Evolutionary conservation across 805 yeast genomes (phyloP), one percentile per base, ranked within the genome.

Genomic region (Cyberlindnera mrakii): DNA sequence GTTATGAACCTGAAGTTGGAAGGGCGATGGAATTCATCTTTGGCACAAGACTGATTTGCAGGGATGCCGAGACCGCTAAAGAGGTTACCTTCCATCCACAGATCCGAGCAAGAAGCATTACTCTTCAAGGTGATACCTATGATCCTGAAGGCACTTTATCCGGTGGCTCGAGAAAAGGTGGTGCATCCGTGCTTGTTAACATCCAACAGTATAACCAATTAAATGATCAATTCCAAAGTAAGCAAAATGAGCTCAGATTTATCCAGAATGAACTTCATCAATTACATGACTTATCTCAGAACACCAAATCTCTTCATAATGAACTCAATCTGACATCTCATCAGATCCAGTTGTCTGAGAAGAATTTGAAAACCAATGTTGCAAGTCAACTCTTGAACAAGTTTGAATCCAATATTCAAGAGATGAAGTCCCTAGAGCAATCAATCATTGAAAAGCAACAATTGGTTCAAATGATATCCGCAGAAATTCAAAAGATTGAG

Each of bases 71-170:
- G 14, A 80, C 95, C 0, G 98, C 99, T 0, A 84, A 90, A 52
- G 70, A 72, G 38, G 84, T 93, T n/a, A 87, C 97, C 0, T 88
- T 89, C 60, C 80, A 90, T 59, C 93, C 91, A 0, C 74, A 78
- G 42, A 80, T 91, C 14, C 73, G 87, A 49, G 72, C 90, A 0
- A 80, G 89, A 54, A 82, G 95, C 27, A 88, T 95, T 14, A 93
- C 99, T 0, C 61, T 85, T 30, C 90, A 89, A 42, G 99, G 99
- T 40, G 99, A 93, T 61, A 75, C 83, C 10, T 93, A 90, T 64
- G 99, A 93, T 59, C 99, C 99, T 0, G 88, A 84, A 51, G 99
- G 99, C 14, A 86, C 96, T 7, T 68, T 93, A 23, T 85, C 96
- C 1, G 99, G 99, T 38, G 98, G 98, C n/a, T 81, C 95, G 17